Evolutionary conservation across 2,329 filamentous ascomycete species (phyloP).

Genomic region (Colletotrichum sp.): DNA sequence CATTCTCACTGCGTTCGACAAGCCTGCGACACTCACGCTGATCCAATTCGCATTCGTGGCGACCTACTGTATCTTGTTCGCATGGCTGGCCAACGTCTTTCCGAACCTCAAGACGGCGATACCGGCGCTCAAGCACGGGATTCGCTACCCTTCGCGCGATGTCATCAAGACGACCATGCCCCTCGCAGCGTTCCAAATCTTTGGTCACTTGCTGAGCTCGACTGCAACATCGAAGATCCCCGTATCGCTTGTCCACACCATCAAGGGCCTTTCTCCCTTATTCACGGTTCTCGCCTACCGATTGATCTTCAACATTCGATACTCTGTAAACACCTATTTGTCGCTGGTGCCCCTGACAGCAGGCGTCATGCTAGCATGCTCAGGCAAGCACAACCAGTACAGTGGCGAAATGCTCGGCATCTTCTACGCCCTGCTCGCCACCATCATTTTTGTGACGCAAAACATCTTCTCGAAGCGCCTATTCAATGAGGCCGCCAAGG

Average conservation of each 20-base stretch:
- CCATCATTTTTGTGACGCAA: conserved; percentile 94
- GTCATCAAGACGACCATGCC: conserved; percentile 90
- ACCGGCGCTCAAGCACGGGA: conserved; percentile 82
- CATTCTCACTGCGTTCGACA: conserved; percentile 89
- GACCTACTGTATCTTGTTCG: conserved; percentile 81
- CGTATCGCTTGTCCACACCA: conserved; percentile 96
- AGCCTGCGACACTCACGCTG: conserved; percentile 89
- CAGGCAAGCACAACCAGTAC: conserved; percentile 72
- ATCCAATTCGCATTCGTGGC: conserved; percentile 95
- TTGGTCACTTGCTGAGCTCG: conserved; percentile 91
- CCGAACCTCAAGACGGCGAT: conserved; percentile 73
- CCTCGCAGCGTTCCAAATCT: conserved; percentile 89
- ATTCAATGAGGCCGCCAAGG: conserved; percentile 90
- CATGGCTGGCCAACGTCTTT: conserved; percentile 76
- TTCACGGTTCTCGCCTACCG: conserved; percentile 96
- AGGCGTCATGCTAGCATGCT: conserved; percentile 96
- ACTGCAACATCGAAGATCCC: conserved; percentile 94
- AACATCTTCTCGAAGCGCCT: conserved; percentile 99
- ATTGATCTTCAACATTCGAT: conserved; percentile 85
- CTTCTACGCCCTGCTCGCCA: conserved; percentile 85
- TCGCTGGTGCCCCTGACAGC: conserved; percentile 89
- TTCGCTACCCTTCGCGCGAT: conserved; percentile 80
- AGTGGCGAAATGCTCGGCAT: conserved; percentile 91
- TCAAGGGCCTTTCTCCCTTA: conserved; percentile 94
- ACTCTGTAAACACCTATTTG: conserved; percentile 85